Evolutionary conservation across 176 grass and related monocot genomes (phyloP).

Genomic region (Triticum urartu): DNA sequence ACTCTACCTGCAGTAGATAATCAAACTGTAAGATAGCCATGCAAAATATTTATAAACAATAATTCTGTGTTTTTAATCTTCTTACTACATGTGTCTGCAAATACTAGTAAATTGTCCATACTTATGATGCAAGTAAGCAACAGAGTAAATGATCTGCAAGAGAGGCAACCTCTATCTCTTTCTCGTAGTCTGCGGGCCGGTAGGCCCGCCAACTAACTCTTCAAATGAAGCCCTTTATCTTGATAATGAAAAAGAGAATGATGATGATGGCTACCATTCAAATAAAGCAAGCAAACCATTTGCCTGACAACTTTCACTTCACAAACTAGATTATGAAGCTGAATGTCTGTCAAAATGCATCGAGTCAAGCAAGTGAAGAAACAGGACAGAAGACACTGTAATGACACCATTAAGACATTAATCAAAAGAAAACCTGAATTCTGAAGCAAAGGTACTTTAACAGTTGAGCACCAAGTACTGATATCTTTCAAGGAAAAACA

Average conservation of each 20-base stretch:
- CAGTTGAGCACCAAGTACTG: not conserved
- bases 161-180: no score
- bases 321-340: not conserved
- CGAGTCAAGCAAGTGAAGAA: conserved; percentile 1
- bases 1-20: conserved; percentile 63
- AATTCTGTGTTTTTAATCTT: not conserved
- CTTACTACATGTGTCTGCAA: not conserved
- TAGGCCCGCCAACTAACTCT: no score
- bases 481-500: conserved; percentile 21
- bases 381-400: not conserved
- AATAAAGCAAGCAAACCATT: not conserved
- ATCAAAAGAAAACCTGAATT: not conserved
- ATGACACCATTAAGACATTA: not conserved
- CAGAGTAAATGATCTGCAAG: not conserved
- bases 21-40: conserved; percentile 20
- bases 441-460: not conserved
- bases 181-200: no score
- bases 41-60: not conserved
- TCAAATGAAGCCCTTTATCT: no score
- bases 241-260: not conserved
- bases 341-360: not conserved
- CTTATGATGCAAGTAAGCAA: not conserved
- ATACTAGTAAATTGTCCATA: not conserved
- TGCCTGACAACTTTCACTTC: not conserved
- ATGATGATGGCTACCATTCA: not conserved